Conservation (phyloP, 2,329 filamentous ascomycete genomes). For the Fusarium drepaniforme region DNA sequence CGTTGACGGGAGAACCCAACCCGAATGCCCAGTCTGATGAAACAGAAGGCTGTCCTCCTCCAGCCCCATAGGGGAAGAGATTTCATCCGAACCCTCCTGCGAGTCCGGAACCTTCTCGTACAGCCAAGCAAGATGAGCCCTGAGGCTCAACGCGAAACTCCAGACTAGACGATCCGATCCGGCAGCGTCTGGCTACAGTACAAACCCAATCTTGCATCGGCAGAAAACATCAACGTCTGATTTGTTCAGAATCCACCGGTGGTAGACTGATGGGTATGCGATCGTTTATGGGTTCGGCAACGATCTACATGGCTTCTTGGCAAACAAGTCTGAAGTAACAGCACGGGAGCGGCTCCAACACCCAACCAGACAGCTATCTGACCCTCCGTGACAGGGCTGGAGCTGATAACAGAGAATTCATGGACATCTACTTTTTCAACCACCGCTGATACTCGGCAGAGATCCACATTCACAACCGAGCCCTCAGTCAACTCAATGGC, state of each 20-base stretch:
- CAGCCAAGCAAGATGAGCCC: not conserved
- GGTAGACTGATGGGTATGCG: not conserved
- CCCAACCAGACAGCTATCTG: constrained; percentile 8
- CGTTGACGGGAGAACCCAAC: constrained; percentile 11
- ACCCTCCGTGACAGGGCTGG: not conserved
- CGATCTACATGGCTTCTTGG: constrained; percentile 10
- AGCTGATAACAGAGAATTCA: not conserved
- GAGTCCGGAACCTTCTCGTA: not conserved
- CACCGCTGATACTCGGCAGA: not conserved
- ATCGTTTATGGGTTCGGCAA: constrained; percentile 14
- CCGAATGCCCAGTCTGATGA: constrained; percentile 20
- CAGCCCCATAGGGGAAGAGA: not conserved
- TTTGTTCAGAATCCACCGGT: not conserved
- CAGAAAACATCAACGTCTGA: not conserved
- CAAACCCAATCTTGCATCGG: constrained; percentile 2
- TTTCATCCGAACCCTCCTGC: constrained; percentile 3
- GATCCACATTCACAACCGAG: constrained; percentile 2
- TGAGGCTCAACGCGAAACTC: not conserved
- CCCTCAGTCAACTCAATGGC: not conserved
- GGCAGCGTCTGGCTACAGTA: not conserved
- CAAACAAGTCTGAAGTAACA: constrained; percentile 11
- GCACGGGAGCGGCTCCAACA: not conserved
- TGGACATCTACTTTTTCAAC: not conserved
- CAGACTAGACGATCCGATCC: not conserved
- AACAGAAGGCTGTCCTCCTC: constrained; percentile 1